Evolutionary conservation across 2,329 filamentous ascomycete genomes (phyloP).

Genomic region (Coleophoma cylindrospora): DNA sequence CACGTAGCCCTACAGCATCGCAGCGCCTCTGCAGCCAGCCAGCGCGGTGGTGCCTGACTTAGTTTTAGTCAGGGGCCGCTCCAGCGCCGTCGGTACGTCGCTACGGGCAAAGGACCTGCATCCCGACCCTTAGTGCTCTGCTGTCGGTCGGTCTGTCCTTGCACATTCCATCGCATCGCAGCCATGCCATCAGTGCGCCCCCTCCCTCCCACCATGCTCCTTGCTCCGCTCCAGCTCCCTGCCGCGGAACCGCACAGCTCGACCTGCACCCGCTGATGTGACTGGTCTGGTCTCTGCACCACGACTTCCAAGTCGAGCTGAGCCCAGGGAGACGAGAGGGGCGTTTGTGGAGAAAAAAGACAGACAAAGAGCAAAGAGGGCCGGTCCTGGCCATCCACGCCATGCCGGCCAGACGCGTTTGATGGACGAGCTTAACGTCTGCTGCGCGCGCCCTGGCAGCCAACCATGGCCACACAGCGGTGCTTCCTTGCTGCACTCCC

Average conservation of each 20-base stretch:
- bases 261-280: neutral
- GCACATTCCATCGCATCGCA: too few species aligned
- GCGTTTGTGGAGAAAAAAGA: slow-evolving; percentile 1
- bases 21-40: too few species aligned
- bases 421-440: neutral
- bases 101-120: too few species aligned
- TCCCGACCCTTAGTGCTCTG: too few species aligned
- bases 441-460: neutral
- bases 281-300: neutral
- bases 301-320: neutral
- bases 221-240: neutral
- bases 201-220: too few species aligned
- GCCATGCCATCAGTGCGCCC: too few species aligned
- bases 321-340: neutral
- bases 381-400: neutral
- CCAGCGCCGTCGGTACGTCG: too few species aligned
- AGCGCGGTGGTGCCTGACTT: too few species aligned
- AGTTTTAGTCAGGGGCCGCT: too few species aligned
- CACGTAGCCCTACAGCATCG: too few species aligned
- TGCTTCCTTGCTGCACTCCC: neutral
- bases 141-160: too few species aligned
- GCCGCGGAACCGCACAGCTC: neutral
- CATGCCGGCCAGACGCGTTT: neutral
- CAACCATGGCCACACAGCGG: neutral
- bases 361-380: neutral